Evolutionary conservation across 176 grass and related monocot genomes (phyloP).

Genomic region (Phyllostachys edulis): DNA sequence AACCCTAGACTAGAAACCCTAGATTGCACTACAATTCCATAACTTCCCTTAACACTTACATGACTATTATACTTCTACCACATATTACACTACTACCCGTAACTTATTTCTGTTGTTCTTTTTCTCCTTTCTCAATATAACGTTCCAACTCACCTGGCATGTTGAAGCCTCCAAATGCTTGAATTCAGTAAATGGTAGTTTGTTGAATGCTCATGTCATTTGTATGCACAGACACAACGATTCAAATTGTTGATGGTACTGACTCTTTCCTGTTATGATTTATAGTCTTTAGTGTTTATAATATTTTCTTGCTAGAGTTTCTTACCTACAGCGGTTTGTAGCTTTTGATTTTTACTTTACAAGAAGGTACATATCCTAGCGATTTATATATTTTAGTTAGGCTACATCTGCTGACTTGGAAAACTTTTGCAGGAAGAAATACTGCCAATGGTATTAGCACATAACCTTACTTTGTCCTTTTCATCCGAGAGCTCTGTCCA

Average conservation of each 20-base stretch:
- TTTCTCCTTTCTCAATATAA: background rate
- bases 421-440: conserved; percentile 72
- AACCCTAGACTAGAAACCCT: too few relatives aligned
- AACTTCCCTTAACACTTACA: too few relatives aligned
- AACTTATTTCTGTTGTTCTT: background rate
- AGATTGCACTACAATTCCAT: too few relatives aligned
- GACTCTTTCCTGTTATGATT: background rate
- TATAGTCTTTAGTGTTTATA: conserved; percentile 1
- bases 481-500: conserved; percentile 95
- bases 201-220: conserved; percentile 12
- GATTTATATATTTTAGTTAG: conserved; percentile 8
- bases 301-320: background rate
- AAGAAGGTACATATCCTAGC: conserved; percentile 21
- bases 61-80: too few relatives aligned
- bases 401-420: background rate
- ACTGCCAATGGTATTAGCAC: conserved; percentile 72
- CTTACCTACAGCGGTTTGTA: background rate
- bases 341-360: conserved; percentile 17
- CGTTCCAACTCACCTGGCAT: background rate
- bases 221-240: conserved; percentile 14
- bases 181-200: conserved; percentile 3
- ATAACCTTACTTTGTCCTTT: conserved; percentile 87
- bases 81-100: too few relatives aligned
- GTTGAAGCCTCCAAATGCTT: conserved; percentile 11
- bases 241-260: background rate